Percentiles rank a stretch among this genome's conserved stretches.
phyloP scores from a whole-genome alignment of 495 filamentous ascomycete species.

The Aspergillus homomorphus region DNA sequence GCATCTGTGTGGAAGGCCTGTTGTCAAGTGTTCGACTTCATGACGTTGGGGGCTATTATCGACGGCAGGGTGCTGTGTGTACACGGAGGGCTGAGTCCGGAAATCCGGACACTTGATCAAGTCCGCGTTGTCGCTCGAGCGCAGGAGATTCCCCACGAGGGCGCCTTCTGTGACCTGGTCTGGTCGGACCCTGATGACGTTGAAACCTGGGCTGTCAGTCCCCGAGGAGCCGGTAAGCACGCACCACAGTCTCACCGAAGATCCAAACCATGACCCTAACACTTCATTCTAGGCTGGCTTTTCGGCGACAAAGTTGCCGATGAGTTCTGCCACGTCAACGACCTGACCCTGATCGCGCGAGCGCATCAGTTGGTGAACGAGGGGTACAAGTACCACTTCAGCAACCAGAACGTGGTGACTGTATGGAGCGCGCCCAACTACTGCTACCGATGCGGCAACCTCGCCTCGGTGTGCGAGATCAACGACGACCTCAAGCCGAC shows the following conservation, averaged over 20 bases:
- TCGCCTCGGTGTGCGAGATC: slow-evolving; percentile 95
- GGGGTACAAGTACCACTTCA: slow-evolving; percentile 97
- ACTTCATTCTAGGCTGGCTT: slow-evolving; percentile 64
- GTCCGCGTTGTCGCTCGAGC: slow-evolving; percentile 95
- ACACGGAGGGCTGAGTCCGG: slow-evolving; percentile 92
- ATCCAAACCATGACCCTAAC: neutral
- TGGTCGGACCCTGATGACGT: slow-evolving; percentile 99
- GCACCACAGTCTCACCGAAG: neutral
- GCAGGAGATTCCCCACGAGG: slow-evolving; percentile 97
- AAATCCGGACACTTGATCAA: slow-evolving; percentile 95
- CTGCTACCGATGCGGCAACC: slow-evolving; percentile 58
- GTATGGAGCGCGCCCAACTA: slow-evolving; percentile 67
- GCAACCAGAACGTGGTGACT: slow-evolving; percentile 94
- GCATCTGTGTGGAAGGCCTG: slow-evolving; percentile 99
- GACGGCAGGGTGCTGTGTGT: slow-evolving; percentile 97
- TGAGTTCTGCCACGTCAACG: slow-evolving; percentile 99
- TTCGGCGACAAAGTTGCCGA: slow-evolving; percentile 96
- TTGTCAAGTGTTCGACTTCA: slow-evolving; percentile 98
- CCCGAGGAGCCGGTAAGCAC: slow-evolving; percentile 71
- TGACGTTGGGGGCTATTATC: slow-evolving; percentile 92
- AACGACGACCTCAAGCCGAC: slow-evolving; percentile 77
- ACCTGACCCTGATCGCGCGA: slow-evolving; percentile 87
- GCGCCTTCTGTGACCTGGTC: slow-evolving; percentile 95
- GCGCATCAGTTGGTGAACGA: slow-evolving; percentile 98
- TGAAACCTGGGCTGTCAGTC: slow-evolving; percentile 95